Evolutionary conservation across 2,329 filamentous ascomycete genomes (phyloP).

Genomic region (Talaromyces sp.): DNA sequence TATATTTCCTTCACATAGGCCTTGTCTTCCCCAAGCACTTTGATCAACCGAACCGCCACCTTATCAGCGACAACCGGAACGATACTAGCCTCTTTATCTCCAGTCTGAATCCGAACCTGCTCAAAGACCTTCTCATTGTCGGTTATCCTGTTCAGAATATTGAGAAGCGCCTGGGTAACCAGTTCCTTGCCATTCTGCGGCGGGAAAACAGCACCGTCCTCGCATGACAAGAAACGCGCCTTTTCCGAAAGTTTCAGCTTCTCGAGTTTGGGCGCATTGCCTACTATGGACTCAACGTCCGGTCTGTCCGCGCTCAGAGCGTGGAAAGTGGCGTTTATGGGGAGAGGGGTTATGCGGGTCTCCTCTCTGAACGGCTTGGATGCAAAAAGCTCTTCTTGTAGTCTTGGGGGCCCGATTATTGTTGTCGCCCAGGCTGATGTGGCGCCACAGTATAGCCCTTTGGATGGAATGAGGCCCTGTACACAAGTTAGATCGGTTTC

Average conservation of each 20-base stretch:
- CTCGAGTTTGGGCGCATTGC: background rate
- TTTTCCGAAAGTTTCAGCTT: background rate
- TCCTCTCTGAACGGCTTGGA: background rate
- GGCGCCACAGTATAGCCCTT: slow-evolving; percentile 3
- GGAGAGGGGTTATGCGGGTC: background rate
- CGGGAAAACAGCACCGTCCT: background rate
- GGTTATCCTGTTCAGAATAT: slow-evolving; percentile 1
- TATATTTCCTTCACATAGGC: background rate
- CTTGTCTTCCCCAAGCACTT: background rate
- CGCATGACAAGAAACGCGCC: slow-evolving; percentile 1
- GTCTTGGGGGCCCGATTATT: background rate
- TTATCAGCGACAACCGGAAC: background rate
- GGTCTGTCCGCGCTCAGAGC: background rate
- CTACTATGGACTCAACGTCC: background rate
- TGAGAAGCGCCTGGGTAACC: background rate
- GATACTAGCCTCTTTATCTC: background rate
- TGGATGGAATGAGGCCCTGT: background rate
- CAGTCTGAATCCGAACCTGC: background rate
- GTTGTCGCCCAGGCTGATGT: slow-evolving; percentile 5
- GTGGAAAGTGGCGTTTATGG: slow-evolving; percentile 1
- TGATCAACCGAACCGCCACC: background rate
- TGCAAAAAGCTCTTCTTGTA: slow-evolving; percentile 1
- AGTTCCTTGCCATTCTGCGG: background rate
- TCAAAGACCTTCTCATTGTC: slow-evolving; percentile 3
- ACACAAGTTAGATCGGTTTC: background rate